Conservation (phyloP, 2,329 filamentous ascomycete genomes). For the Rhexocercosporidium sp. region DNA sequence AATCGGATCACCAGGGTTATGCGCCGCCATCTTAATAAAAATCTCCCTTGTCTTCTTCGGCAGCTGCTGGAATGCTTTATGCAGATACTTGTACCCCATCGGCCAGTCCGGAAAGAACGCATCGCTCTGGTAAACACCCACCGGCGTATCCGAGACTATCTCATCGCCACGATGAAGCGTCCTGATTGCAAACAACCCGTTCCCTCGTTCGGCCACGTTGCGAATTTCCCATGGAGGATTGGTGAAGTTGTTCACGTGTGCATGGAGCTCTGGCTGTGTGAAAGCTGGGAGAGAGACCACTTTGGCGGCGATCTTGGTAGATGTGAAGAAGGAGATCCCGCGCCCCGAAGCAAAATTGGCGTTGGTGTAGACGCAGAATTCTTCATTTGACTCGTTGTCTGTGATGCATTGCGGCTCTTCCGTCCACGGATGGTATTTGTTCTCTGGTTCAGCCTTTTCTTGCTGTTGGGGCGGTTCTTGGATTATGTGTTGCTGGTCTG, state of each 20-base stretch:
- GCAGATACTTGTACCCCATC: conserved; percentile 33
- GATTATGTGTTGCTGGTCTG: conserved; percentile 16
- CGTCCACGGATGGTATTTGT: conserved; percentile 30
- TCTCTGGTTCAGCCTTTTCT: background rate
- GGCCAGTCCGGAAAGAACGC: conserved; percentile 34
- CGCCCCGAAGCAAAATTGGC: conserved; percentile 34
- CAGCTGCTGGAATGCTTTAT: conserved; percentile 35
- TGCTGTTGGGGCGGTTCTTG: background rate
- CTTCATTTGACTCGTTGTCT: conserved; percentile 25
- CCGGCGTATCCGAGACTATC: conserved; percentile 34
- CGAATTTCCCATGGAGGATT: conserved; percentile 35
- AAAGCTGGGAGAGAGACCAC: conserved; percentile 34
- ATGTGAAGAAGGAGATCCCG: conserved; percentile 39
- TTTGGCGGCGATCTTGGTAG: conserved; percentile 29
- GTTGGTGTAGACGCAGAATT: conserved; percentile 39
- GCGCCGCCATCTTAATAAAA: conserved; percentile 30
- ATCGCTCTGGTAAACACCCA: conserved; percentile 36
- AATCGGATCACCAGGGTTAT: conserved; percentile 32
- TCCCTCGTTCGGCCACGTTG: conserved; percentile 34
- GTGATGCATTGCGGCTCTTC: conserved; percentile 30
- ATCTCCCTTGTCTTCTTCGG: conserved; percentile 29
- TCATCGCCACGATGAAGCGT: conserved; percentile 36
- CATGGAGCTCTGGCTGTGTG: conserved; percentile 20
- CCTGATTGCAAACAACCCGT: conserved; percentile 37
- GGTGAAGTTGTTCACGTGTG: conserved; percentile 30